Base-by-base conservation (phyloP, 1,139 yeast species). In the Zygoascus meyerae region DNA sequence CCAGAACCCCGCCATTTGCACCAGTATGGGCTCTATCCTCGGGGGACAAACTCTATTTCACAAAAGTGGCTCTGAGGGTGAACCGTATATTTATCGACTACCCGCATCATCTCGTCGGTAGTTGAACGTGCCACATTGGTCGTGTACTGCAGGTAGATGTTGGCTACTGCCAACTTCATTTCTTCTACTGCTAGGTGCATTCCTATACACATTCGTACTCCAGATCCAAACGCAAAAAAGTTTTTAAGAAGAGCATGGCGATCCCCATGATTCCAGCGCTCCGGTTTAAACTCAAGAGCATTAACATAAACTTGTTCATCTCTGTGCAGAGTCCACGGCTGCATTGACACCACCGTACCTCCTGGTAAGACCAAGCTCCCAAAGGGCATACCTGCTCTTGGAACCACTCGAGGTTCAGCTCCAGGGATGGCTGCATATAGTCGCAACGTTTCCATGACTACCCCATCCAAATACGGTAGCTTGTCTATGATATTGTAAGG, bases 381-480 rank as follows among this genome's bases (percentile, higher is more conserved):
- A 53, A 1, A 68, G 39, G 34, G 30, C 51, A 58, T 43, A 0
- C 71, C 72, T 2, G 50, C 41, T 11, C 56, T 51, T 3, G 73
- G 73, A 3, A 75, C 78, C 5, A 74, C 61, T 37, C 90, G 64
- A 2, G 89, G 89, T 59, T 82, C 87, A 35, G 83, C 78, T 0
- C 89, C 89, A 0, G 90, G 90, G 52, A 83, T 83, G 0, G 87
- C 82, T 1, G 86, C 69, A 62, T 81, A 86, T 0, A 82, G 67
- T 45, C 90, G 66, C 14, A 76, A 71, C 9, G 75, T 74, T 58
- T 83, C 90, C 48, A 73, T 69, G 5, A 81, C 58, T 11, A 81
- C 67, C 0, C 86, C 85, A 53, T 77, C 74, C 52, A 82, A 63
- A 48, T 73, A 75, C 1, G 79, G 80, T 40, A 82, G 64, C 9